phyloP scores from a whole-genome alignment of 2,329 filamentous ascomycete species.

The Epichloe bromicola region DNA sequence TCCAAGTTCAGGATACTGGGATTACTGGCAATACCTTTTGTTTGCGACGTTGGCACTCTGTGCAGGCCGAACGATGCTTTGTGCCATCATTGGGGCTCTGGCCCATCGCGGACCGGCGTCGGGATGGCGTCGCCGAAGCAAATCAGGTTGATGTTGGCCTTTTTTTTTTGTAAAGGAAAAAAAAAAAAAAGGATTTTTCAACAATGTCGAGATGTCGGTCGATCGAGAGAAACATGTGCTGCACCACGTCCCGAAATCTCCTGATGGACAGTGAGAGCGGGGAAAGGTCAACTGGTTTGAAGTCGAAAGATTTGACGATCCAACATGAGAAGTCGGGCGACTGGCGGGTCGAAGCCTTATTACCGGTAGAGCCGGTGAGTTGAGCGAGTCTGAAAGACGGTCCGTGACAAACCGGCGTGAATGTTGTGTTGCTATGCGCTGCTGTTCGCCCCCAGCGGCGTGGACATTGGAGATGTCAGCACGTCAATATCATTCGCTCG shows the following conservation, averaged over 20 bases:
- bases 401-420: neutral
- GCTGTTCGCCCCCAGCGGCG: neutral
- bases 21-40: conserved; percentile 19
- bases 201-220: neutral
- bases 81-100: conserved; percentile 6
- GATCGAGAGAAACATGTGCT: neutral
- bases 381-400: neutral
- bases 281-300: neutral
- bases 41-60: conserved; percentile 28
- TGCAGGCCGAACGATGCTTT: conserved; percentile 24
- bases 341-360: neutral
- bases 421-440: conserved; percentile 1
- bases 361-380: neutral
- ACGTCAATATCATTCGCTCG: neutral
- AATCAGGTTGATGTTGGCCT: neutral
- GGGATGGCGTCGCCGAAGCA: neutral
- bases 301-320: neutral
- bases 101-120: conserved; percentile 6
- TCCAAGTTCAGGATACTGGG: neutral
- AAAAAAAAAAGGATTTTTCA: too few species aligned
- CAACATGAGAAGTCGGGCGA: neutral
- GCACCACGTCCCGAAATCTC: neutral
- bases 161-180: neutral
- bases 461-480: neutral
- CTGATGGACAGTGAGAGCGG: neutral